phyloP scores from a whole-genome alignment of 2,329 filamentous ascomycete species.

The Aspergillus tamarii region DNA sequence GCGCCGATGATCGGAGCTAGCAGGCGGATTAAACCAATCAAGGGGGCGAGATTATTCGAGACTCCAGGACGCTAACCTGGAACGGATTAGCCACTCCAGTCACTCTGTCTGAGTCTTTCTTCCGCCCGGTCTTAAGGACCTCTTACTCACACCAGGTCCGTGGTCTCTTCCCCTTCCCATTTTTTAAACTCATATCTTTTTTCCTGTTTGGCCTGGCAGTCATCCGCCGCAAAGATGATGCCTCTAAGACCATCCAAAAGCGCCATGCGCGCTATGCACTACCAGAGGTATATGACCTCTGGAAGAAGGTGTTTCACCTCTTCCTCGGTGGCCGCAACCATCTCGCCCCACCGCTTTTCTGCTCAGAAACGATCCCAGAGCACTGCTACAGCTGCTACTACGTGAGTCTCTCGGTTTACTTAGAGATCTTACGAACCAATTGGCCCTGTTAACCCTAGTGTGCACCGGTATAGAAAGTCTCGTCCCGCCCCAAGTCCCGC shows the following conservation, averaged over 20 bases:
- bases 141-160: conserved; percentile 24
- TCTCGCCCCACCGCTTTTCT: conserved; percentile 51
- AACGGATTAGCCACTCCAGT: conserved; percentile 10
- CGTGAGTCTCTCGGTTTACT: conserved; percentile 51
- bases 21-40: conserved; percentile 29
- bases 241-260: conserved; percentile 53
- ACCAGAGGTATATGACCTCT: conserved; percentile 44
- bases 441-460: not conserved
- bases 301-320: conserved; percentile 48
- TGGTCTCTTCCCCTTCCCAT: conserved; percentile 20
- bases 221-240: conserved; percentile 50
- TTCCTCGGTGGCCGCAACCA: conserved; percentile 47
- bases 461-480: conserved; percentile 48
- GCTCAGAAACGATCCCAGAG: conserved; percentile 50
- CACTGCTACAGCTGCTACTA: conserved; percentile 53
- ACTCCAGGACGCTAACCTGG: conserved; percentile 20
- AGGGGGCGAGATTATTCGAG: conserved; percentile 27
- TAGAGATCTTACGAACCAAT: too few species aligned
- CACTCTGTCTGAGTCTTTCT: conserved; percentile 21
- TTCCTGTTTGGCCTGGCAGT: conserved; percentile 35
- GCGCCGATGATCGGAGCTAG: conserved; percentile 37
- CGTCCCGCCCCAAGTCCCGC: conserved; percentile 66
- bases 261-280: conserved; percentile 51
- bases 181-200: conserved; percentile 23
- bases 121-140: conserved; percentile 28